A percentile compares a stretch with the other conserved stretches of the same genome.
These are phyloP conservation scores for Paecilomyces formosus DNA, from an alignment of 2,329 filamentous ascomycete genomes.

Conservation along the genomic window DNA sequence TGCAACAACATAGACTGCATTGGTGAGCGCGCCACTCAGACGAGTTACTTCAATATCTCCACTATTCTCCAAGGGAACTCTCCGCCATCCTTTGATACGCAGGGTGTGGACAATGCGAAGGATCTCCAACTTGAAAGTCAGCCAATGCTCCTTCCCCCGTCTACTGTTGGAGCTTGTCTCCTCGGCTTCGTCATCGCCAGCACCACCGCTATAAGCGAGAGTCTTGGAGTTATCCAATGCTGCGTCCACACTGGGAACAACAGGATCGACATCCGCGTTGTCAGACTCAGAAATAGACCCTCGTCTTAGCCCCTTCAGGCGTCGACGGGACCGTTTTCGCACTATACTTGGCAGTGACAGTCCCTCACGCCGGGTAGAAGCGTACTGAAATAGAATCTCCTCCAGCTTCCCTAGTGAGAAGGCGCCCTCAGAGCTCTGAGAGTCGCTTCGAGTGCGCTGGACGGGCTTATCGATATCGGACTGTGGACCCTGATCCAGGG, in stretches of 20 bases:
- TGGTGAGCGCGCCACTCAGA: slow-evolving; percentile 82
- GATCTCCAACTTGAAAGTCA: slow-evolving; percentile 86
- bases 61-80: slow-evolving; percentile 52
- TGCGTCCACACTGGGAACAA: slow-evolving; percentile 80
- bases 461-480: slow-evolving; percentile 13
- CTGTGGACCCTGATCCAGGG: slow-evolving; percentile 5
- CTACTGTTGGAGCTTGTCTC: slow-evolving; percentile 38
- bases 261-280: slow-evolving; percentile 66
- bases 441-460: slow-evolving; percentile 39
- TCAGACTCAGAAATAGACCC: slow-evolving; percentile 75
- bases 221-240: slow-evolving; percentile 86
- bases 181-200: slow-evolving; percentile 35
- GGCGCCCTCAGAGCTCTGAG: slow-evolving; percentile 59
- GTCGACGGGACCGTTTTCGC: slow-evolving; percentile 22
- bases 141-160: slow-evolving; percentile 65
- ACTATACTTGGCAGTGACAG: slow-evolving; percentile 9
- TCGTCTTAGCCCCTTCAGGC: slow-evolving; percentile 32
- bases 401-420: slow-evolving; percentile 75
- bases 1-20: slow-evolving; percentile 90
- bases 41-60: slow-evolving; percentile 39
- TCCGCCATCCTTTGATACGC: slow-evolving; percentile 83
- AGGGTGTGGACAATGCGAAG: slow-evolving; percentile 83
- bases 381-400: slow-evolving; percentile 51
- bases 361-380: slow-evolving; percentile 23
- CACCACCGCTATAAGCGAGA: slow-evolving; percentile 62